A percentile compares a stretch with the other conserved stretches of the same genome.
phyloP scores from a whole-genome alignment of 2,329 filamentous ascomycete species.

The Alternaria ethzedia region DNA sequence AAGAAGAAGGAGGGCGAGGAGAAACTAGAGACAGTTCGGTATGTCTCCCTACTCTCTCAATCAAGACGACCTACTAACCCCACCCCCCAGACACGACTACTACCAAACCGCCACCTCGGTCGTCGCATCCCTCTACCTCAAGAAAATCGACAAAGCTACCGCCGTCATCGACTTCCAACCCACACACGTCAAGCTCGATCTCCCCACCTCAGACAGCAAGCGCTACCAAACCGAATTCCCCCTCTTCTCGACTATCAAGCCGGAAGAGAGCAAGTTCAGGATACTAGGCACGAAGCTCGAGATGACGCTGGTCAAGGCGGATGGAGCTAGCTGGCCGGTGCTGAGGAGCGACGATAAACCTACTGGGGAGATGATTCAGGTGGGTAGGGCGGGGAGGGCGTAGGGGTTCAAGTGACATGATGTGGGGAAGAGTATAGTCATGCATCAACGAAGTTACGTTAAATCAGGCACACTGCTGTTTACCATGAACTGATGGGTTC shows the following conservation, averaged over 20 bases:
- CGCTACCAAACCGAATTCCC: slow-evolving; percentile 76
- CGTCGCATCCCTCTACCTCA: slow-evolving; percentile 91
- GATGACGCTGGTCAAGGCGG: slow-evolving; percentile 73
- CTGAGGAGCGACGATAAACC: slow-evolving; percentile 77
- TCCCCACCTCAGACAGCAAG: slow-evolving; percentile 87
- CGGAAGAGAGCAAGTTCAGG: slow-evolving; percentile 76
- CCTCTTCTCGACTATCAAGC: slow-evolving; percentile 78
- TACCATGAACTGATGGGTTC: too few relatives aligned
- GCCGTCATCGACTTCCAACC: slow-evolving; percentile 74
- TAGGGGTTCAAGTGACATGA: slow-evolving; percentile 3
- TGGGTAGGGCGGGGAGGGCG: slow-evolving; percentile 73
- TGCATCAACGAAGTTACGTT: slow-evolving; percentile 6
- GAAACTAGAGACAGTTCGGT: slow-evolving; percentile 78
- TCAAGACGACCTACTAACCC: slow-evolving; percentile 10
- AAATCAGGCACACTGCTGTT: neutral
- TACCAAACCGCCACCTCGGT: slow-evolving; percentile 89
- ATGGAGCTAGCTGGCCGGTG: slow-evolving; percentile 83
- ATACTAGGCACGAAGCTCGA: slow-evolving; percentile 91
- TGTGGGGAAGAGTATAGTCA: too few relatives aligned
- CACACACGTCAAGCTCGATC: slow-evolving; percentile 73
- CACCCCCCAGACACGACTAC: slow-evolving; percentile 73
- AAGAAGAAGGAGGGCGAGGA: slow-evolving; percentile 79
- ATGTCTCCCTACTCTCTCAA: too few relatives aligned
- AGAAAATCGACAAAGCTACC: slow-evolving; percentile 88
- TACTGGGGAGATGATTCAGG: slow-evolving; percentile 84